A percentile compares a stretch with the other conserved stretches of the same genome.
Conservation (phyloP, 768 basidiomycete species). For the Tulasnella sp. region DNA sequence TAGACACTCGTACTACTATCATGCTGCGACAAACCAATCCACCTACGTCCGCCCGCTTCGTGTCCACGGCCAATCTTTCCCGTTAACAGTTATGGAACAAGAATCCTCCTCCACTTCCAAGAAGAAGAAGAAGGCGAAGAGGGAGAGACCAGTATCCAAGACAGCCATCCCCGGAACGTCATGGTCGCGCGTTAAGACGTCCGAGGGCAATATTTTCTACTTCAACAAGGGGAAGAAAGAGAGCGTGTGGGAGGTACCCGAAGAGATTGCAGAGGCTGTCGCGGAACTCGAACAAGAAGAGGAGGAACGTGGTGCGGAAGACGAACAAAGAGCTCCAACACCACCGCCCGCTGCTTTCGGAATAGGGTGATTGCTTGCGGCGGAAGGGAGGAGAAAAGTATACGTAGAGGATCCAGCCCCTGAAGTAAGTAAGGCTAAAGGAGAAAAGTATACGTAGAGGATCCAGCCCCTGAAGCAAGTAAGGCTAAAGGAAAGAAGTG, state of each 20-base stretch:
- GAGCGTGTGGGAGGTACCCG: conserved; percentile 86
- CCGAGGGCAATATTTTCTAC: conserved; percentile 90
- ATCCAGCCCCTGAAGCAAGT: conserved; percentile 3
- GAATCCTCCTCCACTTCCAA: neutral
- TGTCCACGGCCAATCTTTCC: conserved; percentile 33
- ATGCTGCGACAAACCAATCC: conserved; percentile 72
- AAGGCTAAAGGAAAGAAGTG: conserved; percentile 27
- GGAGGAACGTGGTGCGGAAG: conserved; percentile 38
- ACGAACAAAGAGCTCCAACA: conserved; percentile 15
- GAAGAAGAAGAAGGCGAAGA: conserved; percentile 53
- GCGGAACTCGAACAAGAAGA: conserved; percentile 46
- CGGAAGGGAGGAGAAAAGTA: conserved; percentile 34
- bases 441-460: too few species aligned
- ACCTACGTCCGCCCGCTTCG: conserved; percentile 76
- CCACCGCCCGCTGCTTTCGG: neutral
- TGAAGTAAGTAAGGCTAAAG: too few species aligned
- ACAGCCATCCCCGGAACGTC: conserved; percentile 78
- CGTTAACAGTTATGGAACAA: conserved; percentile 33
- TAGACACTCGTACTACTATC: conserved; percentile 81
- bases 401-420: too few species aligned
- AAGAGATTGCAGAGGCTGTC: conserved; percentile 74
- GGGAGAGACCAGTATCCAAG: conserved; percentile 85
- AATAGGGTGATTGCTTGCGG: neutral
- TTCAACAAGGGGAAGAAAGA: conserved; percentile 74
- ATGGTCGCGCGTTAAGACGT: conserved; percentile 88